Base-by-base conservation (phyloP, 345 rosid species). In the Populus simonii region DNA sequence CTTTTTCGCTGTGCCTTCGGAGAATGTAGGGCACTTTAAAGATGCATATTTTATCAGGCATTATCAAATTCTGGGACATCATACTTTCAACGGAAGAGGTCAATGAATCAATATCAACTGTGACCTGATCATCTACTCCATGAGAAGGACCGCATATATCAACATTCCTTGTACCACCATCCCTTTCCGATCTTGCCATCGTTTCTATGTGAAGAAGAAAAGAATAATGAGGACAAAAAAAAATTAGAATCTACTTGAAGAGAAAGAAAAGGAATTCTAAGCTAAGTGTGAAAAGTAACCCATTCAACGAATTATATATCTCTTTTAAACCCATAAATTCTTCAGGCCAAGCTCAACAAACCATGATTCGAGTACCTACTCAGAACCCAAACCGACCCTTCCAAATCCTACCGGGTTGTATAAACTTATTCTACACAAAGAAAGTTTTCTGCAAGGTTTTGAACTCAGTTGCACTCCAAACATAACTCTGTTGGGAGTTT, bases 1-100 rank as follows among this genome's bases (percentile, higher is more conserved):
- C 82, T 1, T 15, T 20, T 22, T 73, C 57, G 1, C 76, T 76
- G 47, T 82, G 85, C 69, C 80, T 73, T 6, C 3, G 2, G 29
- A 83, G 88, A 16, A 75, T 76, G 39, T 8, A 13, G 2, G 86
- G 84, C 20, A 71, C 70, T 71, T 8, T 78, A 74, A 78, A 85
- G 68, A 76, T 78, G 80, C 84, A 80, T 9, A 29, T 17, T 12
- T 71, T 63, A 4, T 45, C 43, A 67, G 85, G 53, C 71, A 80
- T 57, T n/a, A 2, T 27, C 55, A 73, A 7, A 0, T 59, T 45
- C 31, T 65, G 68, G n/a, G 74, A 55, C 77, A 66, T 73, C 81
- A 73, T 43, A 0, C 17, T 29, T 67, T 53, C 55, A 22, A 81
- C 3, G 39, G 87, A 76, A 69, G 36, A 12, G 62, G 33, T 49